Evolutionary conservation across 2,329 filamentous ascomycete genomes (phyloP), one percentile per base, ranked within the genome.

Genomic region (Pseudocercospora crystallina): DNA sequence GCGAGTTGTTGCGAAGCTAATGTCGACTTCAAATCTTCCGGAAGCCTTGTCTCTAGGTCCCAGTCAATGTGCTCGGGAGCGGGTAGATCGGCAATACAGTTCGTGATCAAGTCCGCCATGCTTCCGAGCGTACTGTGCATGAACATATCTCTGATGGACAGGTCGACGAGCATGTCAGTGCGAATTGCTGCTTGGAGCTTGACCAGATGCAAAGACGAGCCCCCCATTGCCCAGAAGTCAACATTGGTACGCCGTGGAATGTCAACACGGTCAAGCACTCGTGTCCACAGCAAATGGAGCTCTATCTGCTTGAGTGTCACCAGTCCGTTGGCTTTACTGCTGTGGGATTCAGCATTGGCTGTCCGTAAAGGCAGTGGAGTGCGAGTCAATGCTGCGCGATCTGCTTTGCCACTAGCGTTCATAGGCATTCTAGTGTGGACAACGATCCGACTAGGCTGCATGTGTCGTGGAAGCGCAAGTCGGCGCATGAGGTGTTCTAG

Each of bases 221-320:
- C 75, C 2, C 74, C 74, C 2, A 69, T 54, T 0, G 51, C 49
- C 60, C 76, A 77, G 59, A 78, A 76, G 57, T 73, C 67, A 3
- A 72, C 61, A 2, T 56, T 32, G 0, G 50, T 34, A 7, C 65
- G 57, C 2, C 47, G 32, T 15, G 55, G 53, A 32, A 58, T 40
- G 15, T 53, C 46, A 11, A 32, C 14, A 17, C 53, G 55, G 13
- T 43, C 36, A 5, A 58, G 49, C 3, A 56, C 41, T 8, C 53
- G 46, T 33, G 36, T 39, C 55, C 55, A 58, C 11, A 58, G 46
- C n/a, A 56, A 35, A 33, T 49, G 53, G 3, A 58, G 39, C 41
- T 58, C 42, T n/a, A 51, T 43, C 43, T 58, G 42, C 13, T 38
- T 51, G 38, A 58, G 37, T 51, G 29, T 49, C 30, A n/a, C 47